Base-by-base conservation (phyloP, 495 filamentous ascomycete genomes). In the Evernia prunastri region DNA sequence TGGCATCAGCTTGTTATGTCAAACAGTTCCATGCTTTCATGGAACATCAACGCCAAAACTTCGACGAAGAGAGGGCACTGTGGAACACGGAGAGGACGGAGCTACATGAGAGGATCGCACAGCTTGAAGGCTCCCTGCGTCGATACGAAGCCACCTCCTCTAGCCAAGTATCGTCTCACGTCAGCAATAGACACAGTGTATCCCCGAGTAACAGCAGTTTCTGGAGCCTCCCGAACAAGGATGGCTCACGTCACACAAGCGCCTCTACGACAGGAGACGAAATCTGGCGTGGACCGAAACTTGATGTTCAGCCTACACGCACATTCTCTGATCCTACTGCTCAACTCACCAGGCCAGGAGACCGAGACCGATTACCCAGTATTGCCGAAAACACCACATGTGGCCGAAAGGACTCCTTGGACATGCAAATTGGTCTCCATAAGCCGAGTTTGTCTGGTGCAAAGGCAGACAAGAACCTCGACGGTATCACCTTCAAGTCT, bases 401-500 rank as follows among this genome's bases (percentile, higher is more conserved):
- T 45, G 45, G 33, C 8, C 62, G 33, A 10, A 59, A 25, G 13
- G 59, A 58, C 13, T 63, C 59, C n/a, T 56, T 47, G 39, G 49
- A 35, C 47, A 37, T 37, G 29, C 40, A 45, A 61, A 18, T 58
- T n/a, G 15, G 39, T 25, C 13, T 23, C 17, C 56, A 57, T 23
- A 59, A 59, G 29, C 36, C 47, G 17, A 58, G 35, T 23, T 39
- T 60, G 11, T 20, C 47, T 12, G 53, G 61, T 49, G 60, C 58
- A 20, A 51, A 43, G 20, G 60, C 61, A 37, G 56, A 66, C 51
- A 66, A 57, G 37, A 56, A 64, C 37, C 59, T 70, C 33, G 68
- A 70, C 23, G 68, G 68, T 25, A 70, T 70, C 59, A 70, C 18
- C 15, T 67, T 69, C 58, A 69, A 65, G 43, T 15, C 33, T 31